phyloP scores from a whole-genome alignment of 805 yeast genomes.

The Lipomyces sp. region DNA sequence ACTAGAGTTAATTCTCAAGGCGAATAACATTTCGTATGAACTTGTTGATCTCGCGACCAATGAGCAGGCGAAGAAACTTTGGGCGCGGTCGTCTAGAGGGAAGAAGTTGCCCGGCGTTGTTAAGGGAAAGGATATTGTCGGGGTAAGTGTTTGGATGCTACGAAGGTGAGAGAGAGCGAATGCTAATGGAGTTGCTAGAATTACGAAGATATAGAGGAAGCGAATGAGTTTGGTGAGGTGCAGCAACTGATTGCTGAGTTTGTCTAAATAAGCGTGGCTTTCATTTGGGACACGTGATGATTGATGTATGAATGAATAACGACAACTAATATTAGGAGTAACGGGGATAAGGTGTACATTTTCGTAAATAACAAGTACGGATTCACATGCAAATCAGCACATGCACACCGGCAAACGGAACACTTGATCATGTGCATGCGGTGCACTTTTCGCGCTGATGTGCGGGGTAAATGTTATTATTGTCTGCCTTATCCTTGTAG shows the following conservation, averaged over 20 bases:
- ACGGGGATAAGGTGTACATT: too few species aligned
- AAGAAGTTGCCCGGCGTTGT: slow-evolving; percentile 83
- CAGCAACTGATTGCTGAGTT: slow-evolving; percentile 33
- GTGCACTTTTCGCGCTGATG: too few species aligned
- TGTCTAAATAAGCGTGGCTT: neutral
- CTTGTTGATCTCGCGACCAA: slow-evolving; percentile 86
- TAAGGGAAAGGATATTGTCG: slow-evolving; percentile 80
- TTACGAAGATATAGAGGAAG: slow-evolving; percentile 83
- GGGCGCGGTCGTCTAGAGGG: slow-evolving; percentile 77
- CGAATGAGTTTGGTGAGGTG: slow-evolving; percentile 61
- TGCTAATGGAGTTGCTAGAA: slow-evolving; percentile 41
- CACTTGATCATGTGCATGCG: neutral
- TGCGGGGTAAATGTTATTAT: too few species aligned
- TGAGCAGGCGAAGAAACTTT: slow-evolving; percentile 78
- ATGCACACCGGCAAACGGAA: neutral
- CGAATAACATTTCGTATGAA: slow-evolving; percentile 69
- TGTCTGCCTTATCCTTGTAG: too few species aligned
- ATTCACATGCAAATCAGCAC: slow-evolving; percentile 1
- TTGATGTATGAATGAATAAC: too few species aligned
- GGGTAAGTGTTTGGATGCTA: slow-evolving; percentile 47
- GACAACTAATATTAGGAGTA: too few species aligned
- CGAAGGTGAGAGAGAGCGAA: neutral
- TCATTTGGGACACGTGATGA: neutral
- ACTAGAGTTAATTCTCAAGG: slow-evolving; percentile 71
- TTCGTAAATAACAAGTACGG: too few species aligned